These are phyloP conservation scores for Amoeboaphelidium protococcarum DNA, from an alignment of 371 early-diverging fungal genomes.

Conservation along the genomic window DNA sequence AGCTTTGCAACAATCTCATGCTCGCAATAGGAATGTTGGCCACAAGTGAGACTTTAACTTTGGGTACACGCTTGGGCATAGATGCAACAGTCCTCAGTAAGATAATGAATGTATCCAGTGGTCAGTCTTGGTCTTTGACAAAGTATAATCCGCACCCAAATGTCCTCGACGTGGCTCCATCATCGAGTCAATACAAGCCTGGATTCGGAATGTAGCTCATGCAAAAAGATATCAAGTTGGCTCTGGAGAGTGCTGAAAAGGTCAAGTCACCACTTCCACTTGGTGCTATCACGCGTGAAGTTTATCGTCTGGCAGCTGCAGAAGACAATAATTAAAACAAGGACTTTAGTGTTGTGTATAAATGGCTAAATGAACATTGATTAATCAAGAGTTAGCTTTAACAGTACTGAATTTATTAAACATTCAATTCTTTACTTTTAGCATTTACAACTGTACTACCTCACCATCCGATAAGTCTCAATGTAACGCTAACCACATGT, in stretches of 20 bases:
- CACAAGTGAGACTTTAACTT: constrained; percentile 65
- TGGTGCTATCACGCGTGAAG: constrained; percentile 41
- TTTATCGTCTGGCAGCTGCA: constrained; percentile 26
- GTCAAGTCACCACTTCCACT: constrained; percentile 35
- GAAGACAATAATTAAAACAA: constrained; percentile 17
- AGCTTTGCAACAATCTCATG: constrained; percentile 91
- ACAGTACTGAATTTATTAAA: too few species aligned
- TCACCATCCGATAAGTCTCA: too few species aligned
- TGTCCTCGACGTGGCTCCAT: constrained; percentile 48
- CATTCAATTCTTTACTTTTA: too few species aligned
- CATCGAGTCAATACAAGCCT: constrained; percentile 54
- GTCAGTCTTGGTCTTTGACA: constrained; percentile 67
- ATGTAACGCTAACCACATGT: too few species aligned
- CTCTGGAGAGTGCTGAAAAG: constrained; percentile 60
- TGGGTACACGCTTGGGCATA: constrained; percentile 64
- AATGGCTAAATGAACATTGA: constrained; percentile 3
- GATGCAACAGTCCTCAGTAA: constrained; percentile 53
- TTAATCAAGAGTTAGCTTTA: too few species aligned
- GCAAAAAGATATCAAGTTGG: constrained; percentile 80
- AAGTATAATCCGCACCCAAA: constrained; percentile 75
- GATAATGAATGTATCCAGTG: constrained; percentile 66
- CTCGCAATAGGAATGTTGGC: constrained; percentile 82
- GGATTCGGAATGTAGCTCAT: constrained; percentile 71
- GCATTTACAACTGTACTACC: too few species aligned
- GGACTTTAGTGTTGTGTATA: constrained; percentile 20